phyloP scores from a whole-genome alignment of 441 rosid genomes.

The Euphorbia corollata region DNA sequence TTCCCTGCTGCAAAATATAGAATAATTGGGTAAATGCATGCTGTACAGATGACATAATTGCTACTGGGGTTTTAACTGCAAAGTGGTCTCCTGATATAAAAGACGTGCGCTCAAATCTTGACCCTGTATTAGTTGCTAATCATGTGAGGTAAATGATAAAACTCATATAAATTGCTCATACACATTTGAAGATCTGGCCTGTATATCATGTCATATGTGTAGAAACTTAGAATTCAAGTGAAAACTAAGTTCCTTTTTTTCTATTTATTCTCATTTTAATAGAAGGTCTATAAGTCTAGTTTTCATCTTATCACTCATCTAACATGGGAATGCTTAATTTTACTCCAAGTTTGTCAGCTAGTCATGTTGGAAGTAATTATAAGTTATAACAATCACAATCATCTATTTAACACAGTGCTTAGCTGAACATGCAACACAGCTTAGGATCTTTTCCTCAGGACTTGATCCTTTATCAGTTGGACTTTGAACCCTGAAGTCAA shows the following conservation, averaged over 20 bases:
- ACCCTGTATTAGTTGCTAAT: slow-evolving; percentile 76
- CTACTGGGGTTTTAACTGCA: slow-evolving; percentile 80
- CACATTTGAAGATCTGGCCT: no score
- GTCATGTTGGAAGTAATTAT: background rate
- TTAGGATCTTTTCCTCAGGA: background rate
- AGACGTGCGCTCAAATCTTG: slow-evolving; percentile 95
- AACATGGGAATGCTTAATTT: background rate
- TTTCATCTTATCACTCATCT: background rate
- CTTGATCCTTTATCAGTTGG: background rate
- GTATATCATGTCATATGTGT: background rate
- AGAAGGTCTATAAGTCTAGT: background rate
- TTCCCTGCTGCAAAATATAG: background rate
- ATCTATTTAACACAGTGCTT: background rate
- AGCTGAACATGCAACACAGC: background rate
- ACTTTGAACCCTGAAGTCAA: slow-evolving; percentile 7
- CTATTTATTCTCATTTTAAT: background rate
- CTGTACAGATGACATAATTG: slow-evolving; percentile 75
- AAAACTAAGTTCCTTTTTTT: background rate
- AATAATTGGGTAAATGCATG: slow-evolving; percentile 10
- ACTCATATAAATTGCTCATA: background rate
- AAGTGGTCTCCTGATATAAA: slow-evolving; percentile 92
- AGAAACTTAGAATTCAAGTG: background rate
- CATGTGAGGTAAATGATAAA: slow-evolving; percentile 58
- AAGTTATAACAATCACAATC: background rate
- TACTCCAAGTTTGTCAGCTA: background rate